Evolutionary conservation across 2,329 filamentous ascomycete genomes (phyloP), one percentile per base, ranked within the genome.

Genomic region (Chrysosporium keratinophilum): DNA sequence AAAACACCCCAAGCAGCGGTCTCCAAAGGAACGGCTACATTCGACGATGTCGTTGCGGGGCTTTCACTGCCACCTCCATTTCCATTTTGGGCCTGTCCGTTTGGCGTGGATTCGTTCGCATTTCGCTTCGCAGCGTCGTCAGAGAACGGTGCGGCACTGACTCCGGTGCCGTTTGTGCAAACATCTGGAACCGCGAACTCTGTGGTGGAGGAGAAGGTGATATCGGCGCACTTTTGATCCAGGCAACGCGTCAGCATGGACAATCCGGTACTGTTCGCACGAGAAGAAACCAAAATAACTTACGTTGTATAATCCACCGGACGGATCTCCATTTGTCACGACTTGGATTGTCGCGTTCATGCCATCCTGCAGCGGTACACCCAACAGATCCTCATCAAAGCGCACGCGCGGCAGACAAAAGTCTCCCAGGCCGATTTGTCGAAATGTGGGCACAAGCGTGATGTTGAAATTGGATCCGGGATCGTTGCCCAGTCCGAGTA

Each of bases 311-410:
- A 89, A 70, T 14, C 84, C 81, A 39, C 74, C 76, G 17, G 74
- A 77, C 3, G 71, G 72, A 19, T 78, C 73, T 28, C 80, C 81
- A 45, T 81, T 73, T 3, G 81, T 83, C 35, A 88, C 76, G 50
- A 89, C 80, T 70, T 88, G 85, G 53, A 89, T 71, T 33, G 80
- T 84, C 12, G 78, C 85, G 46, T 78, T 74, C 59, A 78, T 76
- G 41, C 85, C 85, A 37, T 85, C 80, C 20, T 65, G 66, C 37
- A 83, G 68, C 47, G 74, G 73, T 20, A 80, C 58, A 5, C 71
- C 71, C 11, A 69, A 53, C 5, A 58, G 23, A 2, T 60, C 53
- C 44, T 62, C 54, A 34, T 61, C 59, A 5, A 71, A 67, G 31
- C 69, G 65, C 12, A 89, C 70, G 57, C 75, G 68, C 7, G 81